A percentile compares a stretch with the other conserved stretches of the same genome.
These are phyloP conservation scores for Noccaea caerulescens DNA, from an alignment of 345 rosid species.

Conservation along the genomic window DNA sequence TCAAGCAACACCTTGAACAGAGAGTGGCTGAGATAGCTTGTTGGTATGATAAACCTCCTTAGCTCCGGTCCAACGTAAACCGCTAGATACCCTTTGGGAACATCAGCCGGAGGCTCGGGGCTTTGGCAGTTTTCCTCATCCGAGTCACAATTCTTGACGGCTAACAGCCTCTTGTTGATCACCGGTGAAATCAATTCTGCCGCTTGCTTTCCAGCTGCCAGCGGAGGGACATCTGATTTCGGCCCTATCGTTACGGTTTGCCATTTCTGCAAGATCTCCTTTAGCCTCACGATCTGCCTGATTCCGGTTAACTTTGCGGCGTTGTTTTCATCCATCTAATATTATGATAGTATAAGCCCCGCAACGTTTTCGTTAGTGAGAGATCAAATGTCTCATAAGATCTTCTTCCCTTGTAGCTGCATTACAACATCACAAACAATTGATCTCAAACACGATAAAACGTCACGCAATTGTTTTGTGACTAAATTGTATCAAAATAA, in stretches of 20 bases:
- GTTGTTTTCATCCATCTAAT: conserved; percentile 68
- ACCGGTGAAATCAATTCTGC: conserved; percentile 51
- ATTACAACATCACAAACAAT: conserved; percentile 5
- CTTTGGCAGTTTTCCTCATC: conserved; percentile 82
- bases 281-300: conserved; percentile 77
- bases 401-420: conserved; percentile 38
- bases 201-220: conserved; percentile 32
- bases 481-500: conserved; percentile 33
- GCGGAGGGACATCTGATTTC: conserved; percentile 41
- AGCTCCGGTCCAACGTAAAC: conserved; percentile 92
- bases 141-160: conserved; percentile 58
- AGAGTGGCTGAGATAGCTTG: conserved; percentile 82
- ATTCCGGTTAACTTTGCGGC: conserved; percentile 70
- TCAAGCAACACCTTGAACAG: conserved; percentile 83
- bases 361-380: conserved; percentile 26
- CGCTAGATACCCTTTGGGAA: conserved; percentile 88
- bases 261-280: conserved; percentile 93
- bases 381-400: conserved; percentile 53
- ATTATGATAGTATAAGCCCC: conserved; percentile 32
- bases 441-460: no score
- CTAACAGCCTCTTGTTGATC: conserved; percentile 58
- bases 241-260: conserved; percentile 68
- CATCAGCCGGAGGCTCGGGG: conserved; percentile 77
- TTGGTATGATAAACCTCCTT: conserved; percentile 92
- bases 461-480: background rate